These are phyloP conservation scores for Cardamine occulta DNA, from an alignment of 345 rosid genomes.

Conservation along the genomic window DNA sequence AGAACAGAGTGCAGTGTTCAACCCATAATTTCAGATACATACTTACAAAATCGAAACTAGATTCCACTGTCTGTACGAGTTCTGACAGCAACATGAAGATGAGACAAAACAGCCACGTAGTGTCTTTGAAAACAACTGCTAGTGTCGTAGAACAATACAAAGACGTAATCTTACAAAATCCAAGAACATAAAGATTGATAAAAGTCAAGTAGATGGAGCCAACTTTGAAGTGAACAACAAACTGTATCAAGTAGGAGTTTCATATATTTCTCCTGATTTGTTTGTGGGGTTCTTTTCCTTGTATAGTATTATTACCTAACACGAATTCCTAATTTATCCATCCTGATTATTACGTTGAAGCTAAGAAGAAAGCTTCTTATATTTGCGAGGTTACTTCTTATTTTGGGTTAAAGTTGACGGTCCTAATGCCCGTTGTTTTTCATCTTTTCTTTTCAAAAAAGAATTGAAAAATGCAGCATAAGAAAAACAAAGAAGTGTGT, in stretches of 20 bases:
- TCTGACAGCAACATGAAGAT: too few species aligned
- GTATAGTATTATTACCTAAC: neutral
- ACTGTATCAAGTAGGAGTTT: neutral
- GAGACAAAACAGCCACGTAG: neutral
- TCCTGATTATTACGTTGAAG: conserved; percentile 16
- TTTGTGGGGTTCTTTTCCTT: conserved; percentile 4
- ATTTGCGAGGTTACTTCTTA: conserved; percentile 31
- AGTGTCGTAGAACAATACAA: neutral
- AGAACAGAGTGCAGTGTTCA: neutral
- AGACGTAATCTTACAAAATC: too few species aligned
- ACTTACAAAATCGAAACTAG: neutral
- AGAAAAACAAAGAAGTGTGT: neutral
- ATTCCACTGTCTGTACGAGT: neutral
- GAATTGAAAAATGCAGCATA: conserved; percentile 28
- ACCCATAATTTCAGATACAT: neutral
- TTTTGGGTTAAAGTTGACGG: conserved; percentile 10
- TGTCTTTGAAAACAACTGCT: too few species aligned
- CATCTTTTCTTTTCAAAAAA: conserved; percentile 34
- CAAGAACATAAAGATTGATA: neutral
- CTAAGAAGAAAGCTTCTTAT: conserved; percentile 31
- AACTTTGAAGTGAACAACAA: neutral
- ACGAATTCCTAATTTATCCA: conserved; percentile 4
- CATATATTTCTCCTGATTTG: neutral
- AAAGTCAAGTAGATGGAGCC: neutral
- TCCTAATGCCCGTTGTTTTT: neutral